Base-by-base conservation (phyloP, 345 rosid genomes). In the Kandelia obovata region DNA sequence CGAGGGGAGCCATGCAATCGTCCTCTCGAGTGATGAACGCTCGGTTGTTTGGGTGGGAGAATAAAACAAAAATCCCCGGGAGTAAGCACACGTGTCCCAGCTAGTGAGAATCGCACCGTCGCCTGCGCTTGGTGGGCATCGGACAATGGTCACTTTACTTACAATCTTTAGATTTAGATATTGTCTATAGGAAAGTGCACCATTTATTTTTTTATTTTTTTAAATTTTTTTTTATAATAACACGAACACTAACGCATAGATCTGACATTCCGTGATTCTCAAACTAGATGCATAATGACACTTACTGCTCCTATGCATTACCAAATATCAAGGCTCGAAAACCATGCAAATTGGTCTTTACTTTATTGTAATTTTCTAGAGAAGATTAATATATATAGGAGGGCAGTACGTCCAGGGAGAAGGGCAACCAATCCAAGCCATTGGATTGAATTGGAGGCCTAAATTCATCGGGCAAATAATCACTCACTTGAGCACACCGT, bases 241-340 rank as follows among this genome's bases (percentile, higher is more conserved):
- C 32, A n/a, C 19, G 32, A 23, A 25, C 21, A 4, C 19, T 13
- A 4, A 10, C 21, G 20, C 21, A 23, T 62, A 78, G 80, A 83
- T 83, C 83, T 81, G 81, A 85, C 91, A 85, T 85, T 82, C 91
- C 88, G 86, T 87, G 81, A 80, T 77, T 69, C 78, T 67, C 75
- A 87, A 81, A 82, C 87, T 46, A 75, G 46, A 34, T 70, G 47
- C 64, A 61, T 67, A 21, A 65, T 53, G 49, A 25, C 61, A 32
- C 62, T 46, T 59, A 47, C 58, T 11, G 58, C 61, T 52, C 63
- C 63, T 49, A 69, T 61, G 17, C 5, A 0, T 43, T 43, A 13
- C 49, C 49, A 43, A 43, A 43, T 68, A 58, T 52, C 79, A 43
- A 72, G 53, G 73, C 80, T 70, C 65, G 53, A 66, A 79, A 62